Conservation (phyloP, 768 basidiomycete species). For the Macrocybe gigantea region DNA sequence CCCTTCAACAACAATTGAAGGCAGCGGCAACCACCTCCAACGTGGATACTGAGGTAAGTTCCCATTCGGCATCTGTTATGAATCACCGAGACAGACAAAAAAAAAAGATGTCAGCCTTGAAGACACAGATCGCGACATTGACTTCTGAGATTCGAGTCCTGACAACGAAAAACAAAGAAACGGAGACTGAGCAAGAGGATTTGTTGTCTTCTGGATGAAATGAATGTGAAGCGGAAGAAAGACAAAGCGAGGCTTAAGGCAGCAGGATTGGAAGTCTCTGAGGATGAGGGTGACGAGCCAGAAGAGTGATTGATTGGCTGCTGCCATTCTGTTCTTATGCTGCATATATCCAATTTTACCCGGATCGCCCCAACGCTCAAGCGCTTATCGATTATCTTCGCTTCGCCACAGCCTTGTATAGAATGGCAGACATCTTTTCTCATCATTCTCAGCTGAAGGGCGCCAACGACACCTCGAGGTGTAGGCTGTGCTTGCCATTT, state of each 20-base stretch:
- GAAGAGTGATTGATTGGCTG: constrained; percentile 26
- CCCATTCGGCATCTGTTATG: neutral
- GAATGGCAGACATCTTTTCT: no score
- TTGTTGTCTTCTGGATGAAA: constrained; percentile 83
- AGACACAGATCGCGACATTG: constrained; percentile 39
- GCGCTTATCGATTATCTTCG: no score
- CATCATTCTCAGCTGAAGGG: no score
- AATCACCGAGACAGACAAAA: neutral
- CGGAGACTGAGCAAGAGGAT: constrained; percentile 96
- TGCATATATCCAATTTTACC: no score
- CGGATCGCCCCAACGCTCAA: no score
- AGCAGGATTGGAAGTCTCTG: constrained; percentile 82
- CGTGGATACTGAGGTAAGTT: constrained; percentile 24
- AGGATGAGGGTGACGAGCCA: constrained; percentile 81
- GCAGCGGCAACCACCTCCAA: constrained; percentile 27
- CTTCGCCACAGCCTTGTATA: no score
- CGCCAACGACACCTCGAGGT: no score
- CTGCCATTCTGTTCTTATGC: no score
- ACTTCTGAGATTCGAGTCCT: constrained; percentile 42
- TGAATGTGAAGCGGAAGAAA: constrained; percentile 74
- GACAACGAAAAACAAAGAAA: constrained; percentile 68
- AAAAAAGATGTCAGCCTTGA: constrained; percentile 38
- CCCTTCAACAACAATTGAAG: constrained; percentile 56
- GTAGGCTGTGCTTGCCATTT: no score
- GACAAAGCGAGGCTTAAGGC: constrained; percentile 78